Conservation (phyloP, 805 yeast species). For the Candida ipomoeae region DNA sequence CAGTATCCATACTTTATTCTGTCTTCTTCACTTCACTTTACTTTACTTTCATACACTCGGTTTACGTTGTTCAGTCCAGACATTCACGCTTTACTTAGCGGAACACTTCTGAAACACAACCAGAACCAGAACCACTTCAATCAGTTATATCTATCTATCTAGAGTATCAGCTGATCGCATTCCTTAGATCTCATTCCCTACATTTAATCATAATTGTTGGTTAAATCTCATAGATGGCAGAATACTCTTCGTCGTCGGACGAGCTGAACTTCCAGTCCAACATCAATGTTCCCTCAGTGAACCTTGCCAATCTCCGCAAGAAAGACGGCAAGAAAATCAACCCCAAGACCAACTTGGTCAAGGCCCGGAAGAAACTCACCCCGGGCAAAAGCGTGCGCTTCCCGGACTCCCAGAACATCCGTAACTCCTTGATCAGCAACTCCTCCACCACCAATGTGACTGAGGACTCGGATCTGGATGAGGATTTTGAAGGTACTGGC, state of each 20-base stretch:
- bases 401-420: slow-evolving; percentile 24
- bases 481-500: background rate
- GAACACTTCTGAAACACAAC: too few relatives aligned
- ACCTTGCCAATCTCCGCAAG: slow-evolving; percentile 25
- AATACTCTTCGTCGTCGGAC: slow-evolving; percentile 24
- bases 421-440: slow-evolving; percentile 26
- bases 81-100: too few relatives aligned
- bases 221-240: background rate
- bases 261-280: slow-evolving; percentile 28
- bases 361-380: slow-evolving; percentile 21
- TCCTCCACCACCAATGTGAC: slow-evolving; percentile 23
- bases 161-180: too few relatives aligned
- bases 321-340: slow-evolving; percentile 12
- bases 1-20: too few relatives aligned
- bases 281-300: slow-evolving; percentile 30
- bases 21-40: too few relatives aligned
- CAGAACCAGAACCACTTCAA: too few relatives aligned
- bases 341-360: slow-evolving; percentile 16
- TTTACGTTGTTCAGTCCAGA: too few relatives aligned
- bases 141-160: too few relatives aligned
- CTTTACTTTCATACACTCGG: too few relatives aligned
- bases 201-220: too few relatives aligned
- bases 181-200: too few relatives aligned
- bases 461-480: slow-evolving; percentile 1
- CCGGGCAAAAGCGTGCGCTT: slow-evolving; percentile 25